Base-by-base conservation (phyloP, 1,284 basidiomycete species). In the Rhodotorula mucilaginosa region DNA sequence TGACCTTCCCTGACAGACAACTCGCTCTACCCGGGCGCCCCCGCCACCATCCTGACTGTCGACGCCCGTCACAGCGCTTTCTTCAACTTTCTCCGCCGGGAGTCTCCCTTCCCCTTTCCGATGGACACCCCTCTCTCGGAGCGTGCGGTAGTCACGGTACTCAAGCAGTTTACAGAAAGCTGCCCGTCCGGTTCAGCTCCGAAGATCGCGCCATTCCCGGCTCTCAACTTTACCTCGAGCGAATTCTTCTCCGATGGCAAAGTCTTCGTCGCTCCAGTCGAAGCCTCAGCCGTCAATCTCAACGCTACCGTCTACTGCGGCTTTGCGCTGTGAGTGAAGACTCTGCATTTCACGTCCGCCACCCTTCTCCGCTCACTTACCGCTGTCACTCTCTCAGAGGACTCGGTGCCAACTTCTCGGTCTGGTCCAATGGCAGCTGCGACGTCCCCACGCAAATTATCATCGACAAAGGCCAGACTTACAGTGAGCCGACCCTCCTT, bases 111-210 rank as follows among this genome's bases (percentile, higher is more conserved):
- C 58, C 48, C 71, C 31, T 48, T 34, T 48, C 64, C 70, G 18
- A 31, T 49, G 7, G 67, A 74, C 58, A 75, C 75, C 7, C 74
- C 74, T 4, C 74, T 72, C 6, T 67, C 67, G 54, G 76, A 74
- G 39, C 34, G 65, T 21, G 54, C 69, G 58, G 71, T 77, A 16
- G 69, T 72, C 62, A 56, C 64, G 12, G n/a, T 70, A 49, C 70
- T 66, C 29, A 48, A 67, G 19, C 67, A 79, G 12, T 80, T 84
- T 69, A 82, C 84, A 80, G 80, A 73, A 52, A 69, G 64, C 12
- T 89, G 87, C 81, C 88, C 88, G 0, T 65, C 76, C 3, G 77
- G 80, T 64, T 80, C 83, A 2, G 75, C 80, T 2, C 82, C 85
- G 0, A 61, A 80, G 67, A 81, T 82, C 72, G 80, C 76, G 69